Evolutionary conservation across 192 early-diverging fungal species (phyloP).

Genomic region (Backusella luteola): DNA sequence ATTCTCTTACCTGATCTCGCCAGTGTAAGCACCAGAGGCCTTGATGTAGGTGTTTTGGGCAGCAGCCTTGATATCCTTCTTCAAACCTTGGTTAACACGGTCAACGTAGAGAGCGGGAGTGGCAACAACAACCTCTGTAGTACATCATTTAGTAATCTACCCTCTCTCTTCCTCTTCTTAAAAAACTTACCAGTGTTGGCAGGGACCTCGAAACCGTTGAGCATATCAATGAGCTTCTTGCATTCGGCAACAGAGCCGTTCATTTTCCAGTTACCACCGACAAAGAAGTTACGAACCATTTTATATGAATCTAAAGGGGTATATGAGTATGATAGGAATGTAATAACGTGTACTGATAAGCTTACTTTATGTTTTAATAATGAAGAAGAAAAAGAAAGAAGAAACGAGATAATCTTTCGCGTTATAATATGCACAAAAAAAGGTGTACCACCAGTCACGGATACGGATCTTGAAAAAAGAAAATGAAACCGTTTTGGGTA

Average conservation of each 20-base stretch:
- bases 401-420: neutral
- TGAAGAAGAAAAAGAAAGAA: neutral
- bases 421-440: constrained; percentile 8
- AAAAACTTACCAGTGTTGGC: constrained; percentile 66
- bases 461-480: neutral
- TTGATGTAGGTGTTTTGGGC: constrained; percentile 94
- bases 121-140: constrained; percentile 93
- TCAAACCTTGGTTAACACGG: constrained; percentile 71
- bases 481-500: neutral
- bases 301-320: neutral
- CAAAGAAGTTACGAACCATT: constrained; percentile 84
- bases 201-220: constrained; percentile 74
- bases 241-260: constrained; percentile 83
- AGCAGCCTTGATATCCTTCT: constrained; percentile 85
- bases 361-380: neutral
- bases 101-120: constrained; percentile 91
- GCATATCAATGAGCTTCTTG: constrained; percentile 68
- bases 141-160: neutral
- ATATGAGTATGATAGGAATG: neutral
- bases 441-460: neutral
- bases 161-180: neutral
- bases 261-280: constrained; percentile 96
- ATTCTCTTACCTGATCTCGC: constrained; percentile 77
- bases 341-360: too few species aligned
- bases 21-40: constrained; percentile 92